Evolutionary conservation across 257 asterid genomes (phyloP).

Genomic region (Solanum pennellii): DNA sequence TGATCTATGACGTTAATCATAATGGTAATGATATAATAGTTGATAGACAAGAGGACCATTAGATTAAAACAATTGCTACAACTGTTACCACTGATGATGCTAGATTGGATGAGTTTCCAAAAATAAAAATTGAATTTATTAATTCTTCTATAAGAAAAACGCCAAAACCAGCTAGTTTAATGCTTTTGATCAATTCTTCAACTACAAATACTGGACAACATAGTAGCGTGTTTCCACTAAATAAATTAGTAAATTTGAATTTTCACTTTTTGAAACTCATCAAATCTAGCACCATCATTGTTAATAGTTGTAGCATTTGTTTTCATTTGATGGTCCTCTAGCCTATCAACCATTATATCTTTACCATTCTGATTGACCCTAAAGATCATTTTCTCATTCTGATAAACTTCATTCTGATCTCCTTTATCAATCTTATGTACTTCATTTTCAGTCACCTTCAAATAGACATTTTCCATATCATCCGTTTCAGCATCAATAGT

Average conservation of each 20-base stretch:
- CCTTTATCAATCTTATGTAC: conserved; percentile 14
- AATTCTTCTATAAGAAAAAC: conserved; percentile 16
- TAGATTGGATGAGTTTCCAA: conserved; percentile 7
- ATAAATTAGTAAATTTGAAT: conserved; percentile 13
- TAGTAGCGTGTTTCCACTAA: conserved; percentile 8
- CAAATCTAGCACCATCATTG: background rate
- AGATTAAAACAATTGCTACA: background rate
- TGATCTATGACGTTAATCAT: no score
- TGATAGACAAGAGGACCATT: conserved; percentile 3
- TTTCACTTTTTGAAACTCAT: conserved; percentile 7
- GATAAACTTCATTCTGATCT: background rate
- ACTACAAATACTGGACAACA: conserved; percentile 32
- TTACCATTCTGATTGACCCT: no score
- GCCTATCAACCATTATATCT: background rate
- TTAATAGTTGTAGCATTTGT: background rate
- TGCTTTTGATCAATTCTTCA: conserved; percentile 15
- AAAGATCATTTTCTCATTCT: no score
- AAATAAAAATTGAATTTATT: conserved; percentile 6
- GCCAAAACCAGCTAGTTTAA: conserved; percentile 45
- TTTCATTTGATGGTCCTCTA: background rate
- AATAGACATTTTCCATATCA: conserved; percentile 9
- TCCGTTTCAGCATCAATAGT: conserved; percentile 9
- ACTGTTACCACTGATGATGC: background rate
- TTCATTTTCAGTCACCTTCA: conserved; percentile 8
- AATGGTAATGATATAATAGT: no score